Evolutionary conservation across 495 filamentous ascomycete genomes (phyloP), one percentile per base, ranked within the genome.

Genomic region (Oidiodendron maius): DNA sequence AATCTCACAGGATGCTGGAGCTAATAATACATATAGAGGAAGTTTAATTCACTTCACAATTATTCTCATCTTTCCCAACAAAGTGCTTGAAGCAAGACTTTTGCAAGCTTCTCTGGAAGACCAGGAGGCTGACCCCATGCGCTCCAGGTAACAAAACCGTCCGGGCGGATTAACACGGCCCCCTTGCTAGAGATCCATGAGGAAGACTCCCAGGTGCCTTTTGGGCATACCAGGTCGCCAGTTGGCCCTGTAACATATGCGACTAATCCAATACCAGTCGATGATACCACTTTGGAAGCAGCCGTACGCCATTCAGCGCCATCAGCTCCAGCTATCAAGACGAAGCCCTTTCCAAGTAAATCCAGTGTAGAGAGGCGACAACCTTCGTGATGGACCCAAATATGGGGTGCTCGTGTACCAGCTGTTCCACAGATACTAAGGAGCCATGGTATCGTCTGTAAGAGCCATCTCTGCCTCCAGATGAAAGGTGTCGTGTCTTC

Each of bases 121-220:
- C 45, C 41, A 39, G 16, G 3, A 26, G 41, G 16, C 15, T 10
- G 15, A 21, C 28, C 15, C 39, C 48, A 36, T 17, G 20, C 25
- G 11, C 70, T 44, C 70, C 70, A 74, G 2, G 64, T 66, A 6
- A 74, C 64, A 44, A 69, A 71, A 17, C 62, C 56, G 53, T 74
- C 70, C 6, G 70, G 70, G 8, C 70, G 47, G 6, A 68, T 66
- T 21, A 72, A 48, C 10, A 74, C 47, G 6, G 64, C 69, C n/a
- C 70, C 70, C 23, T 51, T 55, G n/a, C 70, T 62, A 12, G 61
- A 58, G 0, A 71, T 62, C 18, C 67, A 66, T 3, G 64, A 51
- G 26, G 53, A 51, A 43, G 46, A 47, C 10, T 60, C 56, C 63
- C 65, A 74, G 38, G 63, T 57, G 45, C 62, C 58, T 39, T 68